Conservation (phyloP, 345 rosid species). For the Linum lewisii region DNA sequence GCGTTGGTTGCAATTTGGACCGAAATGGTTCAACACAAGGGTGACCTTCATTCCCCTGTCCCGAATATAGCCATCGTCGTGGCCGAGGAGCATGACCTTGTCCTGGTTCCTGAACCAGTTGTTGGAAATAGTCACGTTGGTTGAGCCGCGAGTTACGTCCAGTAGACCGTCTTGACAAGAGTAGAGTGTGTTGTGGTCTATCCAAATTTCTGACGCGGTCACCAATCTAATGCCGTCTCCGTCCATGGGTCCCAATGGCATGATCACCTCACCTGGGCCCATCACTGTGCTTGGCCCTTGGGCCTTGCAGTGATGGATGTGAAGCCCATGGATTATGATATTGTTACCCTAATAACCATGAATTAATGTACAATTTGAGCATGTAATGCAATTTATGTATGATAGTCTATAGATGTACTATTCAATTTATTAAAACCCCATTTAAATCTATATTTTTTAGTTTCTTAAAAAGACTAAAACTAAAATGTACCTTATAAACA, state of each 20-base stretch:
- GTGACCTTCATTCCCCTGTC: slow-evolving; percentile 64
- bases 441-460: no score
- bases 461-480: no score
- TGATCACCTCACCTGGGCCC: slow-evolving; percentile 39
- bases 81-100: slow-evolving; percentile 83
- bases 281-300: slow-evolving; percentile 41
- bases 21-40: slow-evolving; percentile 62
- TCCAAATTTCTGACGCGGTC: slow-evolving; percentile 55
- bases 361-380: no score
- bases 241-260: slow-evolving; percentile 41
- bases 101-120: slow-evolving; percentile 73
- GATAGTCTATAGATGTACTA: no score
- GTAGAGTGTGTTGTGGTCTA: slow-evolving; percentile 64
- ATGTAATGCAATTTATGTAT: no score
- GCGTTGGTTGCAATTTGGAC: slow-evolving; percentile 76
- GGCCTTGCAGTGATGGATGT: slow-evolving; percentile 56
- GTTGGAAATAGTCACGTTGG: slow-evolving; percentile 50
- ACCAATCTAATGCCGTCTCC: slow-evolving; percentile 67
- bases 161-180: slow-evolving; percentile 55
- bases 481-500: slow-evolving; percentile 30
- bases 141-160: slow-evolving; percentile 57
- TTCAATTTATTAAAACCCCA: no score
- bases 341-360: slow-evolving; percentile 28
- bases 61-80: slow-evolving; percentile 49
- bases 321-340: slow-evolving; percentile 64